Conservation (phyloP, 116 monocot species). For the Papilionanthe hybrid region DNA sequence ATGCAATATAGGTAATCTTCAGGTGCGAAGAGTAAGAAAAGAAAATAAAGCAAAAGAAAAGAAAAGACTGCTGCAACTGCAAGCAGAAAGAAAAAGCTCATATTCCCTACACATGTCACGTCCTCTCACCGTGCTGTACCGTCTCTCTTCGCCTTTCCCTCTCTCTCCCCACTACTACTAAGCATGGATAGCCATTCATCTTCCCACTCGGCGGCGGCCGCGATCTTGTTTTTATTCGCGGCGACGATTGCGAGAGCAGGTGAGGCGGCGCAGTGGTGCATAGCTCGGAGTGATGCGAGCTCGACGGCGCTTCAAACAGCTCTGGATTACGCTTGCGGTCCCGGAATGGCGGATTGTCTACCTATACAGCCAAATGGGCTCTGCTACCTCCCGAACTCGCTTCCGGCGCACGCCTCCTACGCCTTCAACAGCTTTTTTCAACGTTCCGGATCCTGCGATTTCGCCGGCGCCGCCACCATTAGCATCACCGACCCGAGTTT, state of each 20-base stretch:
- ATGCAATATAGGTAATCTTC: too few species aligned
- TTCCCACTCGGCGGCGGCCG: not conserved
- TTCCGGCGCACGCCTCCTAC: conserved; percentile 64
- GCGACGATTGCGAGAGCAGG: not conserved
- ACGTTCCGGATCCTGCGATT: conserved; percentile 73
- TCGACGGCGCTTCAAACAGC: conserved; percentile 42
- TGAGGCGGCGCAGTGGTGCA: conserved; percentile 62
- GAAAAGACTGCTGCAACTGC: not conserved
- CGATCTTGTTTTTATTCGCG: not conserved
- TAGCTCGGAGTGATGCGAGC: conserved; percentile 47
- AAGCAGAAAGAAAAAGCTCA: not conserved
- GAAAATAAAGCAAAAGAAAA: not conserved
- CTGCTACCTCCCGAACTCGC: conserved; percentile 62
- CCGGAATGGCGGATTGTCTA: conserved; percentile 49
- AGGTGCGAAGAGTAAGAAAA: not conserved
- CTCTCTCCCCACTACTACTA: not conserved
- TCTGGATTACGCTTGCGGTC: conserved; percentile 71
- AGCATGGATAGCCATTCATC: not conserved
- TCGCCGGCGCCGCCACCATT: conserved; percentile 72
- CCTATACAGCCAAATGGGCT: conserved; percentile 51
- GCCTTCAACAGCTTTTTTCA: conserved; percentile 74
- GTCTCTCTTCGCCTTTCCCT: not conserved
- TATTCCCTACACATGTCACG: not conserved
- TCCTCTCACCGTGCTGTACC: not conserved
- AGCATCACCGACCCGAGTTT: conserved; percentile 83